Percentiles rank a stretch among this genome's conserved stretches.
phyloP scores from a whole-genome alignment of 2,329 filamentous ascomycete species.

The Phyllosticta paracitricarpa region DNA sequence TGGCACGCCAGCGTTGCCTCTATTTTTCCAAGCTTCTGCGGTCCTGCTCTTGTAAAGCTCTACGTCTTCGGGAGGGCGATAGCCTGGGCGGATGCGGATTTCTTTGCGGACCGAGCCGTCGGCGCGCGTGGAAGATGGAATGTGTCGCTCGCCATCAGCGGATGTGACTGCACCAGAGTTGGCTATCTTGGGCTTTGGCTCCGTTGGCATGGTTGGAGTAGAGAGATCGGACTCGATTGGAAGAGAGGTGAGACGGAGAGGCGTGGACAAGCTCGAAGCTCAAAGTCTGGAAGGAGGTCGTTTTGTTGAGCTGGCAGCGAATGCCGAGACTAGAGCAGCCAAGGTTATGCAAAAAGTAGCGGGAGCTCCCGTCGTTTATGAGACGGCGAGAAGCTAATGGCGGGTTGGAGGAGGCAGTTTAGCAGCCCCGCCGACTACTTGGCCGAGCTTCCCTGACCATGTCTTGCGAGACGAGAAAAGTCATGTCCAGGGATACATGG shows the following conservation, averaged over 20 bases:
- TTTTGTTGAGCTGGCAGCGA: background rate
- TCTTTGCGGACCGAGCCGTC: constrained; percentile 90
- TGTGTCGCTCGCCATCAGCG: constrained; percentile 69
- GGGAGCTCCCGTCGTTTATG: background rate
- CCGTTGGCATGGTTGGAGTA: background rate
- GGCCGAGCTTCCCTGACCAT: background rate
- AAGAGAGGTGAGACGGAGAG: constrained; percentile 1
- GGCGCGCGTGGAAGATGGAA: constrained; percentile 74
- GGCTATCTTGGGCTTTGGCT: constrained; percentile 19
- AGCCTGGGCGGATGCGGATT: constrained; percentile 88
- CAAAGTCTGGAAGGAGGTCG: background rate
- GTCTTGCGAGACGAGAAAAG: background rate
- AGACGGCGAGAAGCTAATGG: background rate
- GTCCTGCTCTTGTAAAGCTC: constrained; percentile 92
- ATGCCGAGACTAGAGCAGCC: background rate
- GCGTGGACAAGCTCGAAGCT: background rate
- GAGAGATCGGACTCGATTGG: background rate
- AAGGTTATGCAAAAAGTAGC: background rate
- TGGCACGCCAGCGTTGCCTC: constrained; percentile 59
- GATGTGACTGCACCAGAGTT: constrained; percentile 57
- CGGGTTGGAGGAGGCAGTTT: background rate
- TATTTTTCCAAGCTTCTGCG: constrained; percentile 73
- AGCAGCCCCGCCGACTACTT: background rate
- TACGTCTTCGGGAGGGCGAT: constrained; percentile 88
- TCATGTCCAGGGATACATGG: background rate